Conservation (phyloP, 2,329 filamentous ascomycete genomes). For the Pseudocercospora eumusae region DNA sequence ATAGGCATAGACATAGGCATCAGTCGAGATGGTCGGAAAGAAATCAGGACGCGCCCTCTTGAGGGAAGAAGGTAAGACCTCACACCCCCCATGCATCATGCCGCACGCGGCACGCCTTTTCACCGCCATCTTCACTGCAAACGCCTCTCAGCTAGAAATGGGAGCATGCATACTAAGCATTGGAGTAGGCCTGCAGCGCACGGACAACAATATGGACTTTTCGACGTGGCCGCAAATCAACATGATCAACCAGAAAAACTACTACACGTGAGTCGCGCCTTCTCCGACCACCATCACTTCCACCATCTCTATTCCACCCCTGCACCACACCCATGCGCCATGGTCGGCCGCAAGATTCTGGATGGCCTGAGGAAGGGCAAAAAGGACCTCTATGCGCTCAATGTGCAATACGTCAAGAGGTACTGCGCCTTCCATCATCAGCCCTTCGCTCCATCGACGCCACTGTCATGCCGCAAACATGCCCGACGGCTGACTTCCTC, state of each 20-base stretch:
- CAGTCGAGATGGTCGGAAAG: slow-evolving; percentile 62
- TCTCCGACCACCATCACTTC: slow-evolving; percentile 9
- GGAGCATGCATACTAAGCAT: slow-evolving; percentile 30
- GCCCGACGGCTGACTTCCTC: neutral
- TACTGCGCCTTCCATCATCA: slow-evolving; percentile 21
- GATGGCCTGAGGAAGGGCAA: slow-evolving; percentile 39
- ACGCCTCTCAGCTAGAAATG: slow-evolving; percentile 23
- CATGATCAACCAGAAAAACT: slow-evolving; percentile 99
- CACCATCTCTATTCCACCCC: neutral
- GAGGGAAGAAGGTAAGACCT: slow-evolving; percentile 59
- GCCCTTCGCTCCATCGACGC: neutral
- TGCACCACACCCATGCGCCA: slow-evolving; percentile 13
- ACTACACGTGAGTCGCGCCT: slow-evolving; percentile 74
- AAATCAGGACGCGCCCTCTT: slow-evolving; percentile 64
- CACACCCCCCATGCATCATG: slow-evolving; percentile 9
- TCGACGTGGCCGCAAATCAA: slow-evolving; percentile 89
- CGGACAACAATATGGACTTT: slow-evolving; percentile 97
- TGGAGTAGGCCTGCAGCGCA: slow-evolving; percentile 76
- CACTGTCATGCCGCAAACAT: neutral
- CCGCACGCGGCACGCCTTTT: slow-evolving; percentile 18
- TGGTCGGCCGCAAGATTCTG: slow-evolving; percentile 38
- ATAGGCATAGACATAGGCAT: too few species aligned
- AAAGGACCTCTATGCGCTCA: slow-evolving; percentile 40
- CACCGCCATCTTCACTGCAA: slow-evolving; percentile 23
- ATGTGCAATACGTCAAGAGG: slow-evolving; percentile 41